Evolutionary conservation across 2,329 filamentous ascomycete species (phyloP), one percentile per base, ranked within the genome.

Genomic region (Pseudofabraea citricarpa): DNA sequence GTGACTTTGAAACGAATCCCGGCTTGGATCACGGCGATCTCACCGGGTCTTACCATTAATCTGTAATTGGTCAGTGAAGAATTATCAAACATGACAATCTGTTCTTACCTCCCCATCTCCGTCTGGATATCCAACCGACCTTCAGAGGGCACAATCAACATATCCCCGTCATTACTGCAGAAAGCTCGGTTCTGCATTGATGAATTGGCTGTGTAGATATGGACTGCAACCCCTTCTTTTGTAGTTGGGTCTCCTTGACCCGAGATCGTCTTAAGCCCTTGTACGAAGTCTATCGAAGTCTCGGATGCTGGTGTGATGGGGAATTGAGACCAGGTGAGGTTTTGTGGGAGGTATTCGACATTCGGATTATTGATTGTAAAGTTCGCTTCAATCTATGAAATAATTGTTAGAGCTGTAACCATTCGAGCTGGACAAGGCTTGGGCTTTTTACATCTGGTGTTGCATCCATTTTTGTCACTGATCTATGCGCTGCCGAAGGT

Each of bases 21-120:
- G 15, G 79, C 69, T 13, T 80, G 81, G 26, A 85, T 79, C 12
- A 85, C 73, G 41, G 71, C 75, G 42, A 85, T 75, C 59, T 84
- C 79, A 27, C 81, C 81, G 0, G 80, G 81, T 26, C 78, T 73
- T 5, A 85, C 77, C 36, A 79, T 69, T 3, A 83, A 57, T 15
- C 44, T 45, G 8, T 46, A 18, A 20, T 8, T n/a, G 6, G 23
- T 40, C 16, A 40, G 27, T 18, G 31, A 12, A 31, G n/a, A 8
- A 8, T 40, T 16, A 27, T 15, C 10, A 10, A 10, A n/a, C 13
- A 19, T 16, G 15, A 31, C 3, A 23, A 2, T 7, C 12, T 5
- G 4, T 16, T 1, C 37, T 31, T 40, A 40, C 29, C 22, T 35
- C 5, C 45, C 45, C n/a, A 40, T 54, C 56, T 85, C 81, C 6